Conservation (phyloP, 148 eudicot genomes). For the Vaccinium corymbosum region DNA sequence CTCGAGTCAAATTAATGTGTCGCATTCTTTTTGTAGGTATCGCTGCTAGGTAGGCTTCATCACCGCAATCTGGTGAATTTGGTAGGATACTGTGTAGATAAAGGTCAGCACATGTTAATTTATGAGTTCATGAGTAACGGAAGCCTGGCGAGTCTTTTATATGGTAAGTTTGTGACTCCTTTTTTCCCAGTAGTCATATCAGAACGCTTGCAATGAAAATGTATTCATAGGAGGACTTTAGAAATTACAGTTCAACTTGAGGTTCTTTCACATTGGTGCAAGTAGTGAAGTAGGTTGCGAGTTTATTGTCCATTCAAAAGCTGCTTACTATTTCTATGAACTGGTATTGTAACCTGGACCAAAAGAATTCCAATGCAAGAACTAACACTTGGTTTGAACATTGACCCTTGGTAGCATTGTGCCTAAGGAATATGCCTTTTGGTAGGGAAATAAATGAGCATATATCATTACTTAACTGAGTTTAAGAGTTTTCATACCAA, state of each 20-base stretch:
- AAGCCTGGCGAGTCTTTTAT: conserved; percentile 76
- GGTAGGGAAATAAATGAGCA: not conserved
- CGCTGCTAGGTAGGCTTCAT: conserved; percentile 86
- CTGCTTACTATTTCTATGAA: not conserved
- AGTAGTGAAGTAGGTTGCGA: not conserved
- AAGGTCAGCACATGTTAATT: conserved; percentile 81
- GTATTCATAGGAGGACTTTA: not conserved
- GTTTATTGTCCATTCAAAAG: not conserved
- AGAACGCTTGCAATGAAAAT: not conserved
- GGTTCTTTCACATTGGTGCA: not conserved
- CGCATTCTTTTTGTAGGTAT: conserved; percentile 56
- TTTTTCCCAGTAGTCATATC: not conserved
- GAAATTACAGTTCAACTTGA: not conserved
- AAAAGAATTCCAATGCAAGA: not conserved
- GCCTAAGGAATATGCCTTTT: not conserved
- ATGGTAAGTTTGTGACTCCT: conserved; percentile 45
- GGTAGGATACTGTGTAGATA: conserved; percentile 97
- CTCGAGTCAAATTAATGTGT: not conserved
- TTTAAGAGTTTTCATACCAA: not conserved
- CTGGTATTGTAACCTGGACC: not conserved
- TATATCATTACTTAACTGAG: not conserved
- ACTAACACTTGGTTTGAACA: not conserved
- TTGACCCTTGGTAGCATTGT: not conserved
- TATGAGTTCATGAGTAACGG: conserved; percentile 98
- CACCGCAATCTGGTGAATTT: conserved; percentile 95